phyloP scores from a whole-genome alignment of 1,284 basidiomycete species.

The Cryptococcus hybrid region DNA sequence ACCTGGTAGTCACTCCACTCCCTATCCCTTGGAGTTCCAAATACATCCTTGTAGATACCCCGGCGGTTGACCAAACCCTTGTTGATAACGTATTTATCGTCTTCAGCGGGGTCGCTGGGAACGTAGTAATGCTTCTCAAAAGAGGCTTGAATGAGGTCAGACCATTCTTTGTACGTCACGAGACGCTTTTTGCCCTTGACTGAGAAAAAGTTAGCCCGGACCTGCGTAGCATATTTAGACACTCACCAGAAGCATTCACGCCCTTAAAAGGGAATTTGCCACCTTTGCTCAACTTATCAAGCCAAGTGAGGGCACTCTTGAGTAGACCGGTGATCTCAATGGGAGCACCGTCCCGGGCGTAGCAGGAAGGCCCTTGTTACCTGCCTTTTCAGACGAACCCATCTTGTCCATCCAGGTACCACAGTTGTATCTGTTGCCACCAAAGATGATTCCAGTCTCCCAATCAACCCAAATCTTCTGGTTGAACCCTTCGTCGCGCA shows the following conservation, averaged over 20 bases:
- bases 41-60: constrained; percentile 98
- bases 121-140: constrained; percentile 93
- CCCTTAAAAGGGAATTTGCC: constrained; percentile 88
- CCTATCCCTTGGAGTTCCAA: constrained; percentile 76
- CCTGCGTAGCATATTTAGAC: neutral
- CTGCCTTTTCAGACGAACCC: constrained; percentile 86
- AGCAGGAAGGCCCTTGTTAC: constrained; percentile 90
- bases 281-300: constrained; percentile 63
- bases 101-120: constrained; percentile 72
- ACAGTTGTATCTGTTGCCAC: constrained; percentile 70
- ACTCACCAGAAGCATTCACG: constrained; percentile 73
- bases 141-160: constrained; percentile 72
- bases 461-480: constrained; percentile 93
- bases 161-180: constrained; percentile 90
- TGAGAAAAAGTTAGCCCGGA: constrained; percentile 38
- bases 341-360: constrained; percentile 92
- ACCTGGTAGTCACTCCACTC: constrained; percentile 96
- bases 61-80: constrained; percentile 75
- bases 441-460: constrained; percentile 84
- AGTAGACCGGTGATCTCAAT: constrained; percentile 92
- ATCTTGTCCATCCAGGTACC: constrained; percentile 98
- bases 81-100: constrained; percentile 70
- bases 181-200: constrained; percentile 69
- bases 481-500: constrained; percentile 89
- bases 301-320: constrained; percentile 90